A percentile compares a stretch with the other conserved stretches of the same genome.
Evolutionary conservation across 345 rosid genomes (phyloP).

Genomic region (Gynandropsis gynandra): DNA sequence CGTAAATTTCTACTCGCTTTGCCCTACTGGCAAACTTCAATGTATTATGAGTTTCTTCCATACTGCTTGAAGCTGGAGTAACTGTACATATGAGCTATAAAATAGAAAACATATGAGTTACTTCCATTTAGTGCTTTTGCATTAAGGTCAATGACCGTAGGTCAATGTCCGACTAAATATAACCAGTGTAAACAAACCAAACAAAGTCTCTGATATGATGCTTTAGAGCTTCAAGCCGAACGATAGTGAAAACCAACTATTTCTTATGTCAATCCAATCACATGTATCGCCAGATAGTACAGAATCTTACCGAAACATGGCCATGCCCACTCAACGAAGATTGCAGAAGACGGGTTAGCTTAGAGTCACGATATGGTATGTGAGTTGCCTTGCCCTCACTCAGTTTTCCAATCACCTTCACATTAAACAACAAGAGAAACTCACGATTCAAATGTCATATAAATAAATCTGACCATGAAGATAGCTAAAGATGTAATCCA

Average conservation of each 20-base stretch:
- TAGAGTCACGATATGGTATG: slow-evolving; percentile 98
- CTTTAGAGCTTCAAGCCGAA: not conserved
- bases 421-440: slow-evolving; percentile 21
- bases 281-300: slow-evolving; percentile 10
- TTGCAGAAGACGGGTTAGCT: slow-evolving; percentile 97
- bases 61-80: slow-evolving; percentile 95
- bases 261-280: slow-evolving; percentile 9
- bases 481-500: slow-evolving; percentile 11
- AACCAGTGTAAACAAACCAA: slow-evolving; percentile 9
- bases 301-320: slow-evolving; percentile 86
- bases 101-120: slow-evolving; percentile 11
- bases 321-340: slow-evolving; percentile 97
- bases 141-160: not conserved
- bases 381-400: slow-evolving; percentile 99
- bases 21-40: slow-evolving; percentile 98
- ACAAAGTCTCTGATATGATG: not conserved
- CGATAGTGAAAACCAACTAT: slow-evolving; percentile 3
- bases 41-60: slow-evolving; percentile 99
- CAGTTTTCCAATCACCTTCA: slow-evolving; percentile 94
- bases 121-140: not conserved
- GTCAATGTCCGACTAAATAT: slow-evolving; percentile 3
- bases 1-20: slow-evolving; percentile 89
- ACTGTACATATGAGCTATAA: slow-evolving; percentile 94
- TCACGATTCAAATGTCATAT: slow-evolving; percentile 13
- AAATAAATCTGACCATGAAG: not conserved